phyloP scores from a whole-genome alignment of 495 filamentous ascomycete genomes.

The Saxophila tyrrhenica region DNA sequence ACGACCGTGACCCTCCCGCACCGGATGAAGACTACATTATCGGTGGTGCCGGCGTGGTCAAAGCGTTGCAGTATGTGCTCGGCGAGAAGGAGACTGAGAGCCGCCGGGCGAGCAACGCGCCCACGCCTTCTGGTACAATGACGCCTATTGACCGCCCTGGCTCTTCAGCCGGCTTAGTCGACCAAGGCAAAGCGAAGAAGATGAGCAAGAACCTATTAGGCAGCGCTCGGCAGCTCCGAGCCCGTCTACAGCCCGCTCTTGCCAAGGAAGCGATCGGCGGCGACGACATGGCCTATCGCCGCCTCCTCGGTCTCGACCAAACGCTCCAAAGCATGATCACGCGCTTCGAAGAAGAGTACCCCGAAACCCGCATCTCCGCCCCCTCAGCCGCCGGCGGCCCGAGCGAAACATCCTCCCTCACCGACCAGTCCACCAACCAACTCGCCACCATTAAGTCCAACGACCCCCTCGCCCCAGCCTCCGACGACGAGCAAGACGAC shows the following conservation, averaged over 20 bases:
- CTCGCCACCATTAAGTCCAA: slow-evolving; percentile 22
- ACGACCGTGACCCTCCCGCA: slow-evolving; percentile 58
- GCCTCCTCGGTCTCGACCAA: slow-evolving; percentile 78
- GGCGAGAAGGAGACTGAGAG: slow-evolving; percentile 57
- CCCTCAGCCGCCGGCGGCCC: slow-evolving; percentile 10
- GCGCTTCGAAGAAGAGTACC: slow-evolving; percentile 92
- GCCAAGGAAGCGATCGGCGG: slow-evolving; percentile 55
- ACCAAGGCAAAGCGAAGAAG: slow-evolving; percentile 61
- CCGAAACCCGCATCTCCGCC: slow-evolving; percentile 63
- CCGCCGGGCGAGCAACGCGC: slow-evolving; percentile 29
- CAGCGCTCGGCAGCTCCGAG: slow-evolving; percentile 77
- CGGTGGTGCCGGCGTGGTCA: slow-evolving; percentile 88
- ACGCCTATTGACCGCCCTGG: slow-evolving; percentile 37
- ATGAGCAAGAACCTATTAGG: slow-evolving; percentile 82
- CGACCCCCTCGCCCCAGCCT: slow-evolving; percentile 11
- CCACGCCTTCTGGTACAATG: slow-evolving; percentile 35
- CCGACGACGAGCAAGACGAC: slow-evolving; percentile 24
- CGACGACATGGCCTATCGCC: slow-evolving; percentile 62
- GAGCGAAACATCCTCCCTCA: slow-evolving; percentile 32
- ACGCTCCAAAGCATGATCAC: slow-evolving; percentile 84
- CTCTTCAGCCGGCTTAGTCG: slow-evolving; percentile 28
- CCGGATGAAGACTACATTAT: slow-evolving; percentile 93
- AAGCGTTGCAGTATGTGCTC: slow-evolving; percentile 75
- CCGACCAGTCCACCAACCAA: slow-evolving; percentile 29
- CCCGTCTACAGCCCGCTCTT: slow-evolving; percentile 72